A percentile compares a stretch with the other conserved stretches of the same genome.
Conservation (phyloP, 2,329 filamentous ascomycete species). For the Coleophoma crateriformis region DNA sequence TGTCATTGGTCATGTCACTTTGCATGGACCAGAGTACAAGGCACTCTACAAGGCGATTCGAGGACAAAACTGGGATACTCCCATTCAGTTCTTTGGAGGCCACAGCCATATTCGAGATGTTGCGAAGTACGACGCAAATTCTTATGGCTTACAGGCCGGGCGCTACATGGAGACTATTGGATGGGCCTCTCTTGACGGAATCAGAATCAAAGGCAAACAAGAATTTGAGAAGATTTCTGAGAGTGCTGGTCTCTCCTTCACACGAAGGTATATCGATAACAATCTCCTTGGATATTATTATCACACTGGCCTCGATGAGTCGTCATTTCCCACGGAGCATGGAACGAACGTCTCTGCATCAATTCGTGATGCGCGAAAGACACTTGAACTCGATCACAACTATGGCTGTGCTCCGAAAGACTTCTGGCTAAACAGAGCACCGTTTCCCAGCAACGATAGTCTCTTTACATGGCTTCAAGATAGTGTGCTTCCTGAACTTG, state of each 20-base stretch:
- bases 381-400: conserved; percentile 64
- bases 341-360: conserved; percentile 66
- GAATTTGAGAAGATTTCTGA: conserved; percentile 24
- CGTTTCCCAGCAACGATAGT: conserved; percentile 68
- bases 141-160: conserved; percentile 78
- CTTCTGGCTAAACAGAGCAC: conserved; percentile 75
- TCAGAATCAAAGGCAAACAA: conserved; percentile 21
- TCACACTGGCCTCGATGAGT: conserved; percentile 67
- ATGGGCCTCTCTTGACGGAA: conserved; percentile 79
- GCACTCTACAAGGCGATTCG: conserved; percentile 75
- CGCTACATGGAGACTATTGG: conserved; percentile 94
- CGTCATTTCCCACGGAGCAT: conserved; percentile 69
- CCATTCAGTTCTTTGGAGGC: conserved; percentile 88
- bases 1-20: conserved; percentile 78
- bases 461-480: conserved; percentile 78
- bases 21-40: conserved; percentile 75
- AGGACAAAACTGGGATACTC: conserved; percentile 68
- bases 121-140: conserved; percentile 69
- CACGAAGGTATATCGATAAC: conserved; percentile 86
- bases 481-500: conserved; percentile 64
- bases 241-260: conserved; percentile 50
- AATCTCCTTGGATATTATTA: conserved; percentile 81
- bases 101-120: conserved; percentile 88
- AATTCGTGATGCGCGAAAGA: conserved; percentile 65
- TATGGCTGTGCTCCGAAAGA: conserved; percentile 81